These are phyloP conservation scores for Xylaria sp. DNA, from an alignment of 2,329 filamentous ascomycete genomes.

Conservation along the genomic window DNA sequence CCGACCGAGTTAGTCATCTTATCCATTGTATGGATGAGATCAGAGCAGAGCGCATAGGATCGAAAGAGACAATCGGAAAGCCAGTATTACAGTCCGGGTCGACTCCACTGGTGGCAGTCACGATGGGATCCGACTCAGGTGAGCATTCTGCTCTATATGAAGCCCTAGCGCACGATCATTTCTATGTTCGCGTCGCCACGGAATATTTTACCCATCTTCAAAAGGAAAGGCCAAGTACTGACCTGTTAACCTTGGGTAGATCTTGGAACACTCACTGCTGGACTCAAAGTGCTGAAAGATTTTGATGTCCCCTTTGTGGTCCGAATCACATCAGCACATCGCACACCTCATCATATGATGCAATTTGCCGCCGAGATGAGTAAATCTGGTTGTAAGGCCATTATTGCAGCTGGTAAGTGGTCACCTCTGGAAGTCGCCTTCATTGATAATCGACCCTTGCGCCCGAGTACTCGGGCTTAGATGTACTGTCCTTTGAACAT, in stretches of 20 bases:
- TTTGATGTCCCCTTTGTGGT: constrained; percentile 78
- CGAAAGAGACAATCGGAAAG: constrained; percentile 30
- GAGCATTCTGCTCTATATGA: constrained; percentile 5
- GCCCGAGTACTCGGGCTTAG: not conserved
- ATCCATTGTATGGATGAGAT: constrained; percentile 72
- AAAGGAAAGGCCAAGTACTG: not conserved
- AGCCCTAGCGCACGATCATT: too few relatives aligned
- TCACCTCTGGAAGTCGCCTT: not conserved
- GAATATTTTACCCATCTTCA: not conserved
- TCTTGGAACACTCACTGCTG: constrained; percentile 73
- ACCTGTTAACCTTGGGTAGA: constrained; percentile 49
- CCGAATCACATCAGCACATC: constrained; percentile 83
- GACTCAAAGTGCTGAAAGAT: constrained; percentile 72
- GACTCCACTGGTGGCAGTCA: constrained; percentile 75
- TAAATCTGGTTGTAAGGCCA: constrained; percentile 73
- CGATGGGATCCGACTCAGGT: constrained; percentile 84
- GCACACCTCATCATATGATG: constrained; percentile 77
- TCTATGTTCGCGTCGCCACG: not conserved
- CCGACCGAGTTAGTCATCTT: constrained; percentile 71
- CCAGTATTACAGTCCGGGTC: constrained; percentile 44
- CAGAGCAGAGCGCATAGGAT: constrained; percentile 56
- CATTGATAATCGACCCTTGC: not conserved
- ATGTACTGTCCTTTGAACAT: not conserved
- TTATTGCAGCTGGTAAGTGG: constrained; percentile 70
- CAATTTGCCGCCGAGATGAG: constrained; percentile 72